A percentile compares a stretch with the other conserved stretches of the same genome.
phyloP scores from a whole-genome alignment of 768 basidiomycete genomes.

The Naganishia vishniacii region DNA sequence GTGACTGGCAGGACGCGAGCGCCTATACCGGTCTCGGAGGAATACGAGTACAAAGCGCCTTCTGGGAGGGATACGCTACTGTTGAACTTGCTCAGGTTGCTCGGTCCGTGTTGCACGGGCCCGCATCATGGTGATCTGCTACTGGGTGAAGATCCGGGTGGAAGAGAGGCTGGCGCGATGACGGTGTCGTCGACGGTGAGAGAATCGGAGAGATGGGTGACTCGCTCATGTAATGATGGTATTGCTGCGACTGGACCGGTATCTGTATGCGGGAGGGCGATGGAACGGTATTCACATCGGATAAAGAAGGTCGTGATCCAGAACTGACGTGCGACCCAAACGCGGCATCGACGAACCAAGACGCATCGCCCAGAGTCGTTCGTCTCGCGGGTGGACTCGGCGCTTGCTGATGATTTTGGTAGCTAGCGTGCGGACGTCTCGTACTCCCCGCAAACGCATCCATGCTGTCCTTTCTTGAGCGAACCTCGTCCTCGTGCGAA shows the following conservation, averaged over 20 bases:
- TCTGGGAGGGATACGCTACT: constrained; percentile 1
- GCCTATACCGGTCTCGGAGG: neutral
- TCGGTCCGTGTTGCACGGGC: too few relatives aligned
- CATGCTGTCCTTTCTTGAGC: too few relatives aligned
- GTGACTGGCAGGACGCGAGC: neutral
- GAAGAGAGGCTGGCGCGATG: neutral
- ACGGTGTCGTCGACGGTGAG: neutral
- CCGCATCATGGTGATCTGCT: neutral
- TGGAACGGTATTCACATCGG: neutral
- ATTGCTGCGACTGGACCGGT: neutral
- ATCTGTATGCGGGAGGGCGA: too few relatives aligned
- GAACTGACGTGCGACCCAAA: neutral
- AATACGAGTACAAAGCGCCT: neutral
- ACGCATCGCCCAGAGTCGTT: too few relatives aligned
- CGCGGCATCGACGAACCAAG: too few relatives aligned
- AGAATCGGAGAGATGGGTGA: neutral
- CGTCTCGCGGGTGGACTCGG: too few relatives aligned
- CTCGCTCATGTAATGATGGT: neutral
- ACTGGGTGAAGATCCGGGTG: constrained; percentile 12
- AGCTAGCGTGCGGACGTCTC: too few relatives aligned
- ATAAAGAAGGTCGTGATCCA: too few relatives aligned
- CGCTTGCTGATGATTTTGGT: too few relatives aligned
- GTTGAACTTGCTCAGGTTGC: neutral
- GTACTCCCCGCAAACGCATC: too few relatives aligned
- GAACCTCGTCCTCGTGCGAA: too few relatives aligned